Evolutionary conservation across 306 rosid genomes (phyloP).

Genomic region (Hylodesmum podocarpum): DNA sequence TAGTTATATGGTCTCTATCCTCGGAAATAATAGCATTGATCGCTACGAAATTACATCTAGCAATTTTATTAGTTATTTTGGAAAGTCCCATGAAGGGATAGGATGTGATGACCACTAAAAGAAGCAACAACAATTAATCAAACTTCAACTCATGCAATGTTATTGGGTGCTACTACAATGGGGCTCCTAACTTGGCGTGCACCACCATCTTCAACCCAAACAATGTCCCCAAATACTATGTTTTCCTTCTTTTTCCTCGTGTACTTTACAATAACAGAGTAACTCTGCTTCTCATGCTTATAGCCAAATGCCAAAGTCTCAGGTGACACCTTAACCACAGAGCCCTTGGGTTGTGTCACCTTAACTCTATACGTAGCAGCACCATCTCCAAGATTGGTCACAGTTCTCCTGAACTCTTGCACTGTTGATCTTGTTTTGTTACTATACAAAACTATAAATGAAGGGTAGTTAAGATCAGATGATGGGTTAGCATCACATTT

Average conservation of each 20-base stretch:
- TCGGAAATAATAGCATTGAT: not conserved
- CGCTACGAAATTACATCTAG: not conserved
- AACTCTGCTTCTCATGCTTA: constrained; percentile 45
- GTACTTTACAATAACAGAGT: constrained; percentile 31
- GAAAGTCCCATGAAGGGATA: not conserved
- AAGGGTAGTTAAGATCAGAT: constrained; percentile 54
- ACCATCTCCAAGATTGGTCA: constrained; percentile 57
- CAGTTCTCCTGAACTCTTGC: constrained; percentile 35
- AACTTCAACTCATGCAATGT: not conserved
- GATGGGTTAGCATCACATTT: constrained; percentile 38
- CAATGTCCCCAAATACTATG: constrained; percentile 32
- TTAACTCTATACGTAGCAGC: constrained; percentile 37
- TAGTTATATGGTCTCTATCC: not conserved
- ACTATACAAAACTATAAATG: constrained; percentile 39
- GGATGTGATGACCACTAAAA: not conserved
- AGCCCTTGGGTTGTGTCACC: constrained; percentile 41
- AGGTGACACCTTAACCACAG: constrained; percentile 41
- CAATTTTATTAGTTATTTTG: not conserved
- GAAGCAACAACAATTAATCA: not conserved
- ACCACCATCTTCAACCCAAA: constrained; percentile 40
- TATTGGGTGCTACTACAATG: constrained; percentile 33
- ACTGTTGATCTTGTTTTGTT: constrained; percentile 3
- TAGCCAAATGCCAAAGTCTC: constrained; percentile 24
- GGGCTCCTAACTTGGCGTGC: constrained; percentile 41
- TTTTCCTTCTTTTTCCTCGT: not conserved